Evolutionary conservation across 805 yeast genomes (phyloP).

Genomic region (Blastobotrys robertii): DNA sequence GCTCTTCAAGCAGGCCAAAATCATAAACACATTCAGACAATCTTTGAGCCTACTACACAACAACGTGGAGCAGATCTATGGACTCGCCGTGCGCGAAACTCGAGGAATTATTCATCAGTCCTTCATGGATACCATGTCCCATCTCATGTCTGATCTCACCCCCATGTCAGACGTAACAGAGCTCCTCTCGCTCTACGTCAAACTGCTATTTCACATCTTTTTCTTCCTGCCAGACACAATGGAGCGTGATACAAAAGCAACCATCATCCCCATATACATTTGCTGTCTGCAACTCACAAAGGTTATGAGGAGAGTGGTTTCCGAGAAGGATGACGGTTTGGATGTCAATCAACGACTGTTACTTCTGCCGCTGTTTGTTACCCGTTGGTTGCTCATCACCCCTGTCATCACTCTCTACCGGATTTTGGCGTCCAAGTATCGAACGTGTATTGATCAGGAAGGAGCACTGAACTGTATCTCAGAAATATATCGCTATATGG

Average conservation of each 20-base stretch:
- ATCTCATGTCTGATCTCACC: background rate
- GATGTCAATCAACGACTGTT: background rate
- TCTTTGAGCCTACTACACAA: background rate
- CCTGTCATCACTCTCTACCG: slow-evolving; percentile 7
- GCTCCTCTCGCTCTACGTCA: slow-evolving; percentile 2
- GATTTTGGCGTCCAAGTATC: slow-evolving; percentile 7
- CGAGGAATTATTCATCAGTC: slow-evolving; percentile 2
- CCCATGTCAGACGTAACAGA: slow-evolving; percentile 6
- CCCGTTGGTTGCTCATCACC: background rate
- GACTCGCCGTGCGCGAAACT: slow-evolving; percentile 6
- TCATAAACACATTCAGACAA: no score
- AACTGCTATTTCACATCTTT: slow-evolving; percentile 3
- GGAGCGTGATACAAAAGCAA: slow-evolving; percentile 1
- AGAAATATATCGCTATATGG: slow-evolving; percentile 2
- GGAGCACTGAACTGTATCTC: slow-evolving; percentile 5
- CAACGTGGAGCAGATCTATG: slow-evolving; percentile 1
- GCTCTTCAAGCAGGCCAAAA: no score
- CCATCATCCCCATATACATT: slow-evolving; percentile 6
- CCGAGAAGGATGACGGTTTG: background rate
- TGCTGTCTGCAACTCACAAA: slow-evolving; percentile 1
- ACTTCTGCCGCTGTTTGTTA: slow-evolving; percentile 5
- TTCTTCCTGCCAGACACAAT: slow-evolving; percentile 6
- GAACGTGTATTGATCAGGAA: slow-evolving; percentile 3
- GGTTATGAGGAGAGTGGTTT: background rate
- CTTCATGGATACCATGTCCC: slow-evolving; percentile 3